Percentiles rank a stretch among this genome's conserved stretches.
phyloP scores from a whole-genome alignment of 1,139 yeast species.

The Candida sanyaensis region DNA sequence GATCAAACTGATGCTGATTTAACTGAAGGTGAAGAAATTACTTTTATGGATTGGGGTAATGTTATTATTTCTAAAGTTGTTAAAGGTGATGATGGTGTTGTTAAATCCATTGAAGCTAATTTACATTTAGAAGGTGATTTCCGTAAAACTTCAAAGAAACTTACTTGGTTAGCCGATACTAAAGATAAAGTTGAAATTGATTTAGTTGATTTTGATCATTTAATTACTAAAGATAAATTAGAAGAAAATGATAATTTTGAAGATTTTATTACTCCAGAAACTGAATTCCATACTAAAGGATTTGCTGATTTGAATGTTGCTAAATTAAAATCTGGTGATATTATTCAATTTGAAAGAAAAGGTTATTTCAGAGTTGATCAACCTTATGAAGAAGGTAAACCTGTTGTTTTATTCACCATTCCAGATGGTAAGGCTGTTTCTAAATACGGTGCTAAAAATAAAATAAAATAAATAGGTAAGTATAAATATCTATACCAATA shows the following conservation, averaged over 20 bases:
- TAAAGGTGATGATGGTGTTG: slow-evolving; percentile 58
- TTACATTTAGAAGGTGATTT: slow-evolving; percentile 95
- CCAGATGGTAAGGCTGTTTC: slow-evolving; percentile 95
- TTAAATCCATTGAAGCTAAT: slow-evolving; percentile 70
- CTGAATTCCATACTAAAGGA: slow-evolving; percentile 82
- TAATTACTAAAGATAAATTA: slow-evolving; percentile 92
- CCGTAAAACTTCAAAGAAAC: slow-evolving; percentile 92
- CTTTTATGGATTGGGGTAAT: slow-evolving; percentile 99
- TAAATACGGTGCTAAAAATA: slow-evolving; percentile 71
- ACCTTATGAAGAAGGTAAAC: slow-evolving; percentile 55
- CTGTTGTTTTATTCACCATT: slow-evolving; percentile 84
- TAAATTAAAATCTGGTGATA: slow-evolving; percentile 77
- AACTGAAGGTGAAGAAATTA: slow-evolving; percentile 79
- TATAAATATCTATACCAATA: slow-evolving; percentile 2
- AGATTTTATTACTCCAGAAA: slow-evolving; percentile 85
- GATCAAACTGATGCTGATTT: slow-evolving; percentile 90
- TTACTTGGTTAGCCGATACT: slow-evolving; percentile 94
- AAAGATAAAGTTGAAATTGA: slow-evolving; percentile 70
- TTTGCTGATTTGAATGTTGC: slow-evolving; percentile 80
- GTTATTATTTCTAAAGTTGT: slow-evolving; percentile 74
- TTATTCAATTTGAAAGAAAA: slow-evolving; percentile 95
- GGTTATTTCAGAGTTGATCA: slow-evolving; percentile 90
- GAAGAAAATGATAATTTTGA: slow-evolving; percentile 95
- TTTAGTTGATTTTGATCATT: slow-evolving; percentile 90
- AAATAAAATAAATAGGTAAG: background rate